These are phyloP conservation scores for Beauveria rudraprayagi DNA, from an alignment of 2,329 filamentous ascomycete species.

Conservation along the genomic window DNA sequence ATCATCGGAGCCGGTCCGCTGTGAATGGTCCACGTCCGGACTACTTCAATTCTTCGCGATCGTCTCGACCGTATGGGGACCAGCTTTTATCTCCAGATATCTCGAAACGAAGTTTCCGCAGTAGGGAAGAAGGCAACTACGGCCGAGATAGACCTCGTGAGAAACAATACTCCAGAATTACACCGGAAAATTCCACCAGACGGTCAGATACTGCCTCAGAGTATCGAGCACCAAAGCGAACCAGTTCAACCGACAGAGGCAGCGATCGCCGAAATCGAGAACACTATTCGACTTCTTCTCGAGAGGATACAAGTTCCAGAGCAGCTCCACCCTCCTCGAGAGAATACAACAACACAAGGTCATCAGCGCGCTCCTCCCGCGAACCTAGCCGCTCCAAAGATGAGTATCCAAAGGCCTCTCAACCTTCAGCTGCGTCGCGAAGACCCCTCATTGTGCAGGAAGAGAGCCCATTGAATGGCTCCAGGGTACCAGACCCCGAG, in stretches of 20 bases:
- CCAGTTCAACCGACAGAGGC: constrained; percentile 25
- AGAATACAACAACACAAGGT: neutral
- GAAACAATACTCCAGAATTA: neutral
- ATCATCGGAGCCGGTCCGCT: constrained; percentile 29
- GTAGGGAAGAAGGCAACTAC: constrained; percentile 37
- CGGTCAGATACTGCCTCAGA: constrained; percentile 20
- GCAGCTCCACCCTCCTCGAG: neutral
- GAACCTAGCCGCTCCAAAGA: constrained; percentile 33
- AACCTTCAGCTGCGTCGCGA: constrained; percentile 23
- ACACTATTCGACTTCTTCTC: constrained; percentile 19
- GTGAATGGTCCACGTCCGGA: constrained; percentile 24
- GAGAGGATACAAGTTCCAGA: neutral
- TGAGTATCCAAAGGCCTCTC: constrained; percentile 25
- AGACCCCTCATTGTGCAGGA: constrained; percentile 30
- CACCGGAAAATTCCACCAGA: neutral
- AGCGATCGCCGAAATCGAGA: constrained; percentile 20
- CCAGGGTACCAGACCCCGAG: neutral
- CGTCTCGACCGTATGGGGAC: constrained; percentile 23
- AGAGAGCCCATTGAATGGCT: constrained; percentile 17
- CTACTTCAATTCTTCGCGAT: constrained; percentile 22
- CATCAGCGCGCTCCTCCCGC: constrained; percentile 16
- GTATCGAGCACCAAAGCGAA: constrained; percentile 19
- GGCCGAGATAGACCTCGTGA: constrained; percentile 6
- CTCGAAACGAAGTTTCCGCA: constrained; percentile 31
- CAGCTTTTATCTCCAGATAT: constrained; percentile 34